Evolutionary conservation across 179 eudicot genomes (phyloP).

Genomic region (Heliamphora pulchella): DNA sequence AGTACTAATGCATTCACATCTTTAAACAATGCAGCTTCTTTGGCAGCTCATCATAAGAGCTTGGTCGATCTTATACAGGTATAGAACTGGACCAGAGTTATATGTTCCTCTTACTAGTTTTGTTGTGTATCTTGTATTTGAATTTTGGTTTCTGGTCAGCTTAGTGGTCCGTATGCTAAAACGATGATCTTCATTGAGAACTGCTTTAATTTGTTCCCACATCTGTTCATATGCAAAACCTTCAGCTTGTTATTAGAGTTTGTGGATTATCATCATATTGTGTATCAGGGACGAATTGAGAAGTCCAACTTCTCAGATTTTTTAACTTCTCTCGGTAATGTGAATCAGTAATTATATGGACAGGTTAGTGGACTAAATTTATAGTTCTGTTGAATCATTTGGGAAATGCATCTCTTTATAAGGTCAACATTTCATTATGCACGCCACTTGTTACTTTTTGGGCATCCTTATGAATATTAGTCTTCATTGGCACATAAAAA

Average conservation of each 20-base stretch:
- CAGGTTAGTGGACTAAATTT: neutral
- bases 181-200: neutral
- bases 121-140: neutral
- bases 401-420: neutral
- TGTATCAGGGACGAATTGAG: neutral
- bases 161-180: neutral
- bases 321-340: neutral
- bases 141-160: constrained; percentile 7
- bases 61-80: constrained; percentile 40
- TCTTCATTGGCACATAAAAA: neutral
- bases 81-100: constrained; percentile 16
- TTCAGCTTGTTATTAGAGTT: constrained; percentile 6
- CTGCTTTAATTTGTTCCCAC: neutral
- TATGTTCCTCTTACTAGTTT: neutral
- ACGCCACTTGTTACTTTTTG: neutral
- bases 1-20: constrained; percentile 24
- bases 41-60: constrained; percentile 25
- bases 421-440: neutral
- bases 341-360: neutral
- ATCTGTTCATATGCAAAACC: neutral
- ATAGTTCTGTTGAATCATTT: constrained; percentile 1
- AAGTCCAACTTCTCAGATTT: neutral
- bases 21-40: constrained; percentile 30
- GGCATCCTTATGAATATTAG: neutral
- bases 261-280: neutral